Evolutionary conservation across 179 eudicot genomes (phyloP).

Genomic region (Actinidia polygama): DNA sequence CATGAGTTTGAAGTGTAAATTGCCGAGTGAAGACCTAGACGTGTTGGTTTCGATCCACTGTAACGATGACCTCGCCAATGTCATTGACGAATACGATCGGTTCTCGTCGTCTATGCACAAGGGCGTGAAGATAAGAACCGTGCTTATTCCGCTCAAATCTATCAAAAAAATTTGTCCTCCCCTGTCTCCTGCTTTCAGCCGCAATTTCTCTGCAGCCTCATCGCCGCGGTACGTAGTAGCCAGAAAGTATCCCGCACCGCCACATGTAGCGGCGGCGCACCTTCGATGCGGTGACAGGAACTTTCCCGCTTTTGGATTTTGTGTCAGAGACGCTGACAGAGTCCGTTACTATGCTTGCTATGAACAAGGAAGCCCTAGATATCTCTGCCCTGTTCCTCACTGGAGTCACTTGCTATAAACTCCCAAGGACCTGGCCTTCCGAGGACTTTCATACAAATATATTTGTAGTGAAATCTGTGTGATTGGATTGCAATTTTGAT

Average conservation of each 20-base stretch:
- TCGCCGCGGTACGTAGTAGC: not conserved
- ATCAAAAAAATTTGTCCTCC: conserved; percentile 40
- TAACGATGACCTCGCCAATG: conserved; percentile 59
- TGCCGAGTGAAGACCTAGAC: conserved; percentile 77
- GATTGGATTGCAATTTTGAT: not conserved
- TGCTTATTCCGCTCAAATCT: conserved; percentile 41
- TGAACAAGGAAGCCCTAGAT: not conserved
- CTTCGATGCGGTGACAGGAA: too few relatives aligned
- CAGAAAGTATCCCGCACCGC: too few relatives aligned
- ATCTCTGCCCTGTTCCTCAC: not conserved
- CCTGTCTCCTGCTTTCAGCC: conserved; percentile 2
- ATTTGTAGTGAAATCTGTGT: not conserved
- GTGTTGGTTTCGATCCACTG: conserved; percentile 61
- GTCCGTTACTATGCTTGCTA: conserved; percentile 3
- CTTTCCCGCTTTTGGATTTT: not conserved
- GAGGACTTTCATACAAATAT: too few relatives aligned
- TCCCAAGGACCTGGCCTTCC: too few relatives aligned
- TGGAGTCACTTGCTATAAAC: not conserved
- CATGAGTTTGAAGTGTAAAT: conserved; percentile 53
- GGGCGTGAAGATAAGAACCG: conserved; percentile 59
- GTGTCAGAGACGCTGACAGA: not conserved
- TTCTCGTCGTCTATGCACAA: conserved; percentile 25
- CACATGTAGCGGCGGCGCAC: not conserved
- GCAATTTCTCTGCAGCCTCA: not conserved
- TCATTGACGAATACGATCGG: conserved; percentile 71